Evolutionary conservation across 2,329 filamentous ascomycete genomes (phyloP).

Genomic region (Chalara sp.): DNA sequence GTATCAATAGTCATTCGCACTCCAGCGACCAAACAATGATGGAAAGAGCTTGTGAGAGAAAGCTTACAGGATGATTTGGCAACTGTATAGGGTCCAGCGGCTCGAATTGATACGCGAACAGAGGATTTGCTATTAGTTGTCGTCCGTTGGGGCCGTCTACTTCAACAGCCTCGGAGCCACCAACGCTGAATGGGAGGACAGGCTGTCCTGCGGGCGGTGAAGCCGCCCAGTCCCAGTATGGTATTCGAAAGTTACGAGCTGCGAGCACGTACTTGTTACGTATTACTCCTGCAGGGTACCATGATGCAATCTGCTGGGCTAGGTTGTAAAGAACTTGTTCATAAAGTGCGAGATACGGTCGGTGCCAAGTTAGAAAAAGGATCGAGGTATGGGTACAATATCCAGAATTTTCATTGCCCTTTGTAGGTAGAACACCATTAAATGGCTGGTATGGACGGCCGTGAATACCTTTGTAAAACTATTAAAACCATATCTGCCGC

Average conservation of each 20-base stretch:
- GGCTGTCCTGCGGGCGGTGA: conserved; percentile 32
- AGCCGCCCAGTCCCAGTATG: conserved; percentile 44
- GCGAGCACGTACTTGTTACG: conserved; percentile 39
- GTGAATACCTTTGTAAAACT: conserved; percentile 54
- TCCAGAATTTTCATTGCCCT: conserved; percentile 13
- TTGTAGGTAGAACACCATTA: conserved; percentile 43
- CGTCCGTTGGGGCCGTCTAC: conserved; percentile 32
- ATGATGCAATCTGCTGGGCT: conserved; percentile 40
- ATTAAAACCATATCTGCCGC: neutral
- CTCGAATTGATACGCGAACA: conserved; percentile 54
- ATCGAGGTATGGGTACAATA: conserved; percentile 74
- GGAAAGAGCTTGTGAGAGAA: neutral
- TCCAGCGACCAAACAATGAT: no score
- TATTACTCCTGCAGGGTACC: conserved; percentile 37
- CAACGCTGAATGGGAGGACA: conserved; percentile 33
- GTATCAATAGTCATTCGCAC: no score
- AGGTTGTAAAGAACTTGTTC: conserved; percentile 39
- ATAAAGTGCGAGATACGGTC: conserved; percentile 64
- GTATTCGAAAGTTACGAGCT: conserved; percentile 34
- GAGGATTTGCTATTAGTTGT: conserved; percentile 56
- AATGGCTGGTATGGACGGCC: conserved; percentile 61
- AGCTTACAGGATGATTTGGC: conserved; percentile 1
- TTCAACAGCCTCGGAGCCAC: conserved; percentile 9
- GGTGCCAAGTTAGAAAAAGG: conserved; percentile 77
- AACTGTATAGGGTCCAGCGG: conserved; percentile 40